A percentile compares a stretch with the other conserved stretches of the same genome.
Conservation (phyloP, 2,329 filamentous ascomycete genomes). For the Apiospora malaysiana region DNA sequence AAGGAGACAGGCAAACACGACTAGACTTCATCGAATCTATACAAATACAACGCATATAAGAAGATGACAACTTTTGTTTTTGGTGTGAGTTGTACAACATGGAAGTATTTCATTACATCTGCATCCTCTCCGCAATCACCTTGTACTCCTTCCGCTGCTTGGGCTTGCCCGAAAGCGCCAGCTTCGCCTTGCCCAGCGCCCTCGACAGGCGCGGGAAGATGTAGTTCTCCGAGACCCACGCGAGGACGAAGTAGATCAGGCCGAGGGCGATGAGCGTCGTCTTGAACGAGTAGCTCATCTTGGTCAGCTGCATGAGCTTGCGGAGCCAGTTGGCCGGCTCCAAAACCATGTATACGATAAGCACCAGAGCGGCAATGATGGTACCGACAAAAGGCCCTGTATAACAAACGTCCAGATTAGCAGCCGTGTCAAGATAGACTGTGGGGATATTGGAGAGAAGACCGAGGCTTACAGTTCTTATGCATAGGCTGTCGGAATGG, state of each 20-base stretch:
- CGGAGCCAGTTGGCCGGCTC: slow-evolving; percentile 72
- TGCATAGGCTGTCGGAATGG: slow-evolving; percentile 84
- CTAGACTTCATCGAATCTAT: slow-evolving; percentile 8
- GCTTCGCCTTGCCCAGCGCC: slow-evolving; percentile 66
- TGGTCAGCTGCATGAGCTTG: slow-evolving; percentile 84
- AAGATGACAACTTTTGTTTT: background rate
- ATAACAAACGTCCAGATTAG: background rate
- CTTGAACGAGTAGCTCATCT: slow-evolving; percentile 75
- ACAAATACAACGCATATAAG: background rate
- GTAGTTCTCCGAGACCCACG: slow-evolving; percentile 75
- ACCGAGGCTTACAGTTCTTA: slow-evolving; percentile 71
- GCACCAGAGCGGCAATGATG: slow-evolving; percentile 68
- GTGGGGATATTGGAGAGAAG: background rate
- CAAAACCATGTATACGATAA: slow-evolving; percentile 82
- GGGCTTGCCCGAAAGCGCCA: slow-evolving; percentile 59
- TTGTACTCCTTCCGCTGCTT: slow-evolving; percentile 93
- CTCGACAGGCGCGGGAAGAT: slow-evolving; percentile 74
- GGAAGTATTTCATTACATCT: slow-evolving; percentile 35
- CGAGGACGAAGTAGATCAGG: slow-evolving; percentile 67
- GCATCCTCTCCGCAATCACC: slow-evolving; percentile 73
- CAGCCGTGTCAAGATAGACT: background rate
- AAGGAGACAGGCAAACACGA: background rate
- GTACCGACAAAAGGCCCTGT: slow-evolving; percentile 84
- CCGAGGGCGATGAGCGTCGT: slow-evolving; percentile 75
- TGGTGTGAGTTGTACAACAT: background rate